Conservation (phyloP, 2,329 filamentous ascomycete genomes). For the Aspergillus japonicus region DNA sequence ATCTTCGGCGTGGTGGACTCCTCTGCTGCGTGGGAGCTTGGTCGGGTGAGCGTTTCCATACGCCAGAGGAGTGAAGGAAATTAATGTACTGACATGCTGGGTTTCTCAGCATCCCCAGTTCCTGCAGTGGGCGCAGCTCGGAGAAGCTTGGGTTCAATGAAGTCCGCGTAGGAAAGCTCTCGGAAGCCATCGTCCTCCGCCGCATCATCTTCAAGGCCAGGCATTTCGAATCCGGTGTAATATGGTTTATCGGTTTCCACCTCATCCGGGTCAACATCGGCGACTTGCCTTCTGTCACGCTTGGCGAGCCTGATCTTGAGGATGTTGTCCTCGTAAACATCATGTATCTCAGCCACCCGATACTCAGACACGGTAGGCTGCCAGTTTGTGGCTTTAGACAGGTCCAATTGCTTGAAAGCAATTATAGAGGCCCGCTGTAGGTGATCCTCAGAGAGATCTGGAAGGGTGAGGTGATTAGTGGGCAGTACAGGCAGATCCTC, state of each 20-base stretch:
- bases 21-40: conserved; percentile 30
- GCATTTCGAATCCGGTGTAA: conserved; percentile 76
- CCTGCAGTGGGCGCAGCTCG: conserved; percentile 40
- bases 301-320: conserved; percentile 66
- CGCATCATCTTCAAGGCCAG: conserved; percentile 56
- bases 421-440: conserved; percentile 41
- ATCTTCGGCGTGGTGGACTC: conserved; percentile 24
- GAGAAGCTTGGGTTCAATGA: conserved; percentile 68
- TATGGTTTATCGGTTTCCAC: conserved; percentile 67
- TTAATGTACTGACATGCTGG: conserved; percentile 42
- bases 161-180: conserved; percentile 59
- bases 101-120: conserved; percentile 29
- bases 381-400: conserved; percentile 50
- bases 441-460: conserved; percentile 41
- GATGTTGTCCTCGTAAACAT: conserved; percentile 52
- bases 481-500: conserved; percentile 51
- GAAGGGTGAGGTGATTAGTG: conserved; percentile 64
- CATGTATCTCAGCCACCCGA: conserved; percentile 65
- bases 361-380: conserved; percentile 52
- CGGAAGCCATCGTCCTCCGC: conserved; percentile 60
- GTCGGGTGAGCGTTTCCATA: conserved; percentile 29
- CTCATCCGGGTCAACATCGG: conserved; percentile 50
- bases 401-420: conserved; percentile 48
- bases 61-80: conserved; percentile 21
- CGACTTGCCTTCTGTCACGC: conserved; percentile 59